These are phyloP conservation scores for Grigorovia transvaalensis DNA, from an alignment of 805 yeast species.

Conservation along the genomic window DNA sequence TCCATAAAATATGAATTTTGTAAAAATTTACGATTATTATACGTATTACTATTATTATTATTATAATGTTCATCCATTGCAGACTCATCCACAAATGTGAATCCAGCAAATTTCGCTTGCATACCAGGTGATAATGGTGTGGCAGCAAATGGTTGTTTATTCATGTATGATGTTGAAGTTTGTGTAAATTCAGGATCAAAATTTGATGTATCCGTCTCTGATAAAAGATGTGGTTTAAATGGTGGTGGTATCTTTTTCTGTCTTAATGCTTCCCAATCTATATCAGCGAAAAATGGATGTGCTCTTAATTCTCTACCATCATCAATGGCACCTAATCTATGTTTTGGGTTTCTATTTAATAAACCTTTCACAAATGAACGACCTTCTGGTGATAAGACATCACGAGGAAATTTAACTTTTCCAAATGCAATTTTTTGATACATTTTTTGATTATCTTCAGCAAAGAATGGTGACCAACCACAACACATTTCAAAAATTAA, in stretches of 20 bases:
- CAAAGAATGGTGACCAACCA: conserved; percentile 98
- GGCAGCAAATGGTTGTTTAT: conserved; percentile 42
- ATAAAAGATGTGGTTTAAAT: conserved; percentile 82
- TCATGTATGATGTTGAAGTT: conserved; percentile 75
- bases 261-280: conserved; percentile 77
- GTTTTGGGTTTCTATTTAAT: conserved; percentile 90
- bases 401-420: conserved; percentile 94
- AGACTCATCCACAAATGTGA: conserved; percentile 91
- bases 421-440: conserved; percentile 98
- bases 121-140: conserved; percentile 83
- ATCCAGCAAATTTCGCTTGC: conserved; percentile 94
- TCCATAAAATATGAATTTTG: conserved; percentile 34
- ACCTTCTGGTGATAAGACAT: conserved; percentile 85
- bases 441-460: conserved; percentile 97
- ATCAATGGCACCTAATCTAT: conserved; percentile 80
- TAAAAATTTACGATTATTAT: conserved; percentile 26
- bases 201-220: conserved; percentile 91
- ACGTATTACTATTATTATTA: conserved; percentile 37
- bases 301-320: conserved; percentile 90
- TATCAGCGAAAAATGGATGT: conserved; percentile 83
- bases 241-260: conserved; percentile 90
- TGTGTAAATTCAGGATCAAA: conserved; percentile 97
- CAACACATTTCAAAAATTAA: conserved; percentile 97
- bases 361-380: conserved; percentile 92
- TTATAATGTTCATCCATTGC: conserved; percentile 78